Evolutionary conservation across 768 basidiomycete species (phyloP), one percentile per base, ranked within the genome.

Genomic region (Boletus vermiculosoides): DNA sequence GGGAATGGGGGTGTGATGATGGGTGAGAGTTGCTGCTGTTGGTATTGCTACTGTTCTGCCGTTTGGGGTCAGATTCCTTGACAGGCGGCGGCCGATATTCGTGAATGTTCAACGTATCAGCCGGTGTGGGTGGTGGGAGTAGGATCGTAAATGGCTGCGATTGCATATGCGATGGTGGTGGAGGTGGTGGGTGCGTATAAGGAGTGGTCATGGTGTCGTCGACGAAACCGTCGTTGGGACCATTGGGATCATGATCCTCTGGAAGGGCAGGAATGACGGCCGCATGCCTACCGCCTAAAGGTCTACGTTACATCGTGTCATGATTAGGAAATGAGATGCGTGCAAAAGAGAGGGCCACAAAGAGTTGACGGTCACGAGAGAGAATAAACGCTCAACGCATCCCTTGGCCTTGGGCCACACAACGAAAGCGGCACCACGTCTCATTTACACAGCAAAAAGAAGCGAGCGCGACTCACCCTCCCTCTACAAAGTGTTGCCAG

Each of bases 401-500:
- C 42, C 40, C 23, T 40, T 44, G 53, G 56, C 65, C 45, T 51
- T 56, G 46, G 37, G 55, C 59, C 60, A 54, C n/a, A 20, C 30
- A 30, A 50, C 45, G 16, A 45, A 42, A 50, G 49, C 23, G 3
- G 45, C 55, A 50, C 50, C 46, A 57, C 39, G 49, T 54, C 59
- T 59, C 60, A 50, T 52, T 58, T 47, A 46, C 50, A 37, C 47
- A 52, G 25, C 23, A 50, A 55, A 55, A 63, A 40, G 30, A 2
- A 60, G 30, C 23, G 51, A 55, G 57, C 44, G 11, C 50, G 57
- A 83, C 88, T 80, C 73, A 89, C 86, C 90, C 90, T 76, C 91
- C 91, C 72, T 94, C 91, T 10, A 84, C 79, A 68, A 91, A 93
- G 58, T 84, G 82, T 68, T 93, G 90, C 90, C 90, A 91, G 30